Conservation (phyloP, 2,329 filamentous ascomycete genomes). For the Trichothecium roseum region DNA sequence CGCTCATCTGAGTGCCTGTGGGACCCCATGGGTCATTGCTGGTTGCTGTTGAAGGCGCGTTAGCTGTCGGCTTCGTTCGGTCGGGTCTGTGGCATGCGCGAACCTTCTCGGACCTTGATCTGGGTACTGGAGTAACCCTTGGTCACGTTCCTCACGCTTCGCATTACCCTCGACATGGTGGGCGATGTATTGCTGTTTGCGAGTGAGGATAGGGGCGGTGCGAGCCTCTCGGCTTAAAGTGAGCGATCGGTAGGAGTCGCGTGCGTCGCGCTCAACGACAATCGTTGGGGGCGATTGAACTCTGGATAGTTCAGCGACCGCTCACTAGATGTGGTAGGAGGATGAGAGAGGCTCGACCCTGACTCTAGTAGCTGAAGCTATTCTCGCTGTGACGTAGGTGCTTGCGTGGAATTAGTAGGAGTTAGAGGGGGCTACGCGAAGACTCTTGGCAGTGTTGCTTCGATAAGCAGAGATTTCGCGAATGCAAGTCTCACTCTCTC, state of each 20-base stretch:
- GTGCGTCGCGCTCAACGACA: neutral
- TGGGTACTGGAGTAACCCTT: conserved; percentile 96
- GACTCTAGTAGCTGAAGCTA: neutral
- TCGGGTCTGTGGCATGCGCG: conserved; percentile 15
- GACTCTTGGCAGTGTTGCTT: neutral
- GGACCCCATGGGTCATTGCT: conserved; percentile 99
- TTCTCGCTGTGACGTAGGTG: conserved; percentile 4
- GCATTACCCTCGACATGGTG: conserved; percentile 90
- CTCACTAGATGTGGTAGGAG: neutral
- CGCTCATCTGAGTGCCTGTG: conserved; percentile 95
- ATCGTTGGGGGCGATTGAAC: too few relatives aligned
- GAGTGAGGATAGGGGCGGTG: neutral
- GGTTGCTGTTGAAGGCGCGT: conserved; percentile 54
- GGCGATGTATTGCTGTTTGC: conserved; percentile 12
- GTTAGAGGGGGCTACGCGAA: neutral
- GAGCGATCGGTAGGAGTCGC: neutral
- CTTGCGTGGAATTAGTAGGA: conserved; percentile 6
- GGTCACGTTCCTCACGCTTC: conserved; percentile 98
- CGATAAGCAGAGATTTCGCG: neutral
- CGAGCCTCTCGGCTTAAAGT: neutral
- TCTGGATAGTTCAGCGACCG: too few relatives aligned
- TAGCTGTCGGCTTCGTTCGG: conserved; percentile 6
- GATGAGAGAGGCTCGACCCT: neutral
- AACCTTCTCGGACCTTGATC: conserved; percentile 97
- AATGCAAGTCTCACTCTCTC: neutral